Base-by-base conservation (phyloP, 1,139 yeast species). In the Scheffersomyces lignicola region DNA sequence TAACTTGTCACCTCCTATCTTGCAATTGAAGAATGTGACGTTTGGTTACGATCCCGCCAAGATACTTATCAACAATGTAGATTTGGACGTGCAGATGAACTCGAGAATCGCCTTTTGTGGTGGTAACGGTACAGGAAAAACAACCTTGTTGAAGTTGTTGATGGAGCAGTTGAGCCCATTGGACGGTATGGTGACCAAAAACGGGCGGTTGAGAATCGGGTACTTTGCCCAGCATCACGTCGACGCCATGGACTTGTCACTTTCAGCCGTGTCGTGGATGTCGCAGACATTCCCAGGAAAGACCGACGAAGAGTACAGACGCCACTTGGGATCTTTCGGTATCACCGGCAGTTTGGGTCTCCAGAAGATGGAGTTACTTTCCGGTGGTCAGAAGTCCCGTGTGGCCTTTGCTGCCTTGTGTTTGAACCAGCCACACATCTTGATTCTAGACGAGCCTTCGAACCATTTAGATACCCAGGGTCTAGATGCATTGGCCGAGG, bases 181-280 rank as follows among this genome's bases (percentile, higher is more conserved):
- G 29, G 68, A 65, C 8, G 99, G 99, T 39, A 70, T 74, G 40
- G 84, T 90, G 12, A 74, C 86, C 20, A 77, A 80, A 45, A 90
- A 92, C 54, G 85, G 95, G 27, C 76, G 97, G 51, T 69, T 92
- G 48, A 78, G 98, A 63, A 84, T 92, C 34, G 98, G 96, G 13
- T 94, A 94, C 62, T 92, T 92, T 68, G 97, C 99, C n/a, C 99
- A 92, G 67, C 98, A 92, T 59, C 98, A 92, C 55, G 95, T 92
- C 46, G 99, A 92, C 54, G 84, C 92, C n/a, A 87, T 92, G 96
- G 98, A 92, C 54, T 68, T 90, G 49, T 71, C 64, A n/a, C 66
- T 80, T 33, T 84, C 89, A 39, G 97, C 98, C 0, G 97, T 92
- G 7, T 82, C 84, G 37, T 92, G 97, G 97, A 79, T 92, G 89